A percentile compares a stretch with the other conserved stretches of the same genome.
phyloP scores from a whole-genome alignment of 2,329 filamentous ascomycete genomes.

The Endocalyx cinctus region DNA sequence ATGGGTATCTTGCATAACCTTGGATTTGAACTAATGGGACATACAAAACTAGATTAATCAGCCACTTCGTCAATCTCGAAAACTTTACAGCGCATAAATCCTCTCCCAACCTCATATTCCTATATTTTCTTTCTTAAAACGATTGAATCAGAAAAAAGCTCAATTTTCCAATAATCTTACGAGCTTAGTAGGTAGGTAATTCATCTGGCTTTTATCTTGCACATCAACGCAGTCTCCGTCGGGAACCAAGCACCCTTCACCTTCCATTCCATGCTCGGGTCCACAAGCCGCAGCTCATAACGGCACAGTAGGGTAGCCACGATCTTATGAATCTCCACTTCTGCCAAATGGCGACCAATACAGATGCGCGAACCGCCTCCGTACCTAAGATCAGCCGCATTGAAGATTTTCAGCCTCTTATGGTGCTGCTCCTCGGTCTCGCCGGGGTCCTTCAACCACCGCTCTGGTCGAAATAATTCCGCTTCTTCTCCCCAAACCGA shows the following conservation, averaged over 20 bases:
- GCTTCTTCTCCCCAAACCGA: slow-evolving; percentile 38
- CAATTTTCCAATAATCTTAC: background rate
- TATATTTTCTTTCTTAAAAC: background rate
- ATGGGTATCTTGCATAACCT: background rate
- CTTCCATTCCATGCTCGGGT: no score
- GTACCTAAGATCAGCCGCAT: slow-evolving; percentile 36
- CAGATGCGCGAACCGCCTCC: slow-evolving; percentile 41
- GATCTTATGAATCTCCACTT: slow-evolving; percentile 35
- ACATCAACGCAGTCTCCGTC: no score
- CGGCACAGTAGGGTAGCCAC: slow-evolving; percentile 37
- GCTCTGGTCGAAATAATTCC: slow-evolving; percentile 38
- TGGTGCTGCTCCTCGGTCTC: slow-evolving; percentile 31
- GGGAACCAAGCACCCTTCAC: no score
- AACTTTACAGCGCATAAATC: no score
- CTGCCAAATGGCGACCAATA: slow-evolving; percentile 39
- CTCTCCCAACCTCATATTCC: no score
- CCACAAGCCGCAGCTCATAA: slow-evolving; percentile 31
- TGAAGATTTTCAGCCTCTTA: slow-evolving; percentile 31
- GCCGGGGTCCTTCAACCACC: slow-evolving; percentile 28
- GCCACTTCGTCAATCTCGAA: background rate
- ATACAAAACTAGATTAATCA: background rate
- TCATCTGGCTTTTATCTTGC: background rate
- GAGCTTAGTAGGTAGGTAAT: background rate
- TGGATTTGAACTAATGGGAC: background rate
- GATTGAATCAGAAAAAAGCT: slow-evolving; percentile 13